Conservation (phyloP, 345 rosid species). For the Geranium rotundifolium region DNA sequence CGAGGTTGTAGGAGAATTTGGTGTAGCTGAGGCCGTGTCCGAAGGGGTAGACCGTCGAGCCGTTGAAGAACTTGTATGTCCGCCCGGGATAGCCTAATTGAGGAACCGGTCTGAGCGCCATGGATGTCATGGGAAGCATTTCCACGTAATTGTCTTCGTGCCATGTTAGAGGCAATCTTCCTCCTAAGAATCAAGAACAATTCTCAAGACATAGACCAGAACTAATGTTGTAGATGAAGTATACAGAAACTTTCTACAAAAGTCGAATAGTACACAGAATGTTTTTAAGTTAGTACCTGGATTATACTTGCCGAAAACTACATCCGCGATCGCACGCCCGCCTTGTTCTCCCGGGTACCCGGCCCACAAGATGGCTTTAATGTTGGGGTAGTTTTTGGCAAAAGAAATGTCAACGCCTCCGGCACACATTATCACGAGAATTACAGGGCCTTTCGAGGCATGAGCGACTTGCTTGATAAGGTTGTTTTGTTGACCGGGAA, state of each 20-base stretch:
- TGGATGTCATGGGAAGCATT: constrained; percentile 40
- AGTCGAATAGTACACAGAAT: no score
- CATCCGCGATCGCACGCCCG: constrained; percentile 54
- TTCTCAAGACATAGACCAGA: no score
- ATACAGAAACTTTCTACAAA: no score
- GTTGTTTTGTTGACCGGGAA: constrained; percentile 44
- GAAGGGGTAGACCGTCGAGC: constrained; percentile 38
- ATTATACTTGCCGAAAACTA: constrained; percentile 46
- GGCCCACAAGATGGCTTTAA: constrained; percentile 44
- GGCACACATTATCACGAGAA: constrained; percentile 53
- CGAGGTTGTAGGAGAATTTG: constrained; percentile 7
- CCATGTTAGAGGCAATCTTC: constrained; percentile 51
- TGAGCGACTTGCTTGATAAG: constrained; percentile 35
- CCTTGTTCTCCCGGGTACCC: constrained; percentile 74
- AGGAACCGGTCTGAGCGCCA: constrained; percentile 36
- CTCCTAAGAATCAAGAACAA: constrained; percentile 21
- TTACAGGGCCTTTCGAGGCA: constrained; percentile 37
- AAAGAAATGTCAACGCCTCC: constrained; percentile 47
- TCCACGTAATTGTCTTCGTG: constrained; percentile 22
- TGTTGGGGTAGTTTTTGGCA: constrained; percentile 21
- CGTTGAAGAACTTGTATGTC: constrained; percentile 49
- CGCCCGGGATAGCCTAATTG: constrained; percentile 38
- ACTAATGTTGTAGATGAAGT: no score
- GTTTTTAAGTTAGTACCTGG: constrained; percentile 26
- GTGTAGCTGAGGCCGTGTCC: constrained; percentile 52